Conservation (phyloP, 257 asterid genomes). For the Henckelia pumila region DNA sequence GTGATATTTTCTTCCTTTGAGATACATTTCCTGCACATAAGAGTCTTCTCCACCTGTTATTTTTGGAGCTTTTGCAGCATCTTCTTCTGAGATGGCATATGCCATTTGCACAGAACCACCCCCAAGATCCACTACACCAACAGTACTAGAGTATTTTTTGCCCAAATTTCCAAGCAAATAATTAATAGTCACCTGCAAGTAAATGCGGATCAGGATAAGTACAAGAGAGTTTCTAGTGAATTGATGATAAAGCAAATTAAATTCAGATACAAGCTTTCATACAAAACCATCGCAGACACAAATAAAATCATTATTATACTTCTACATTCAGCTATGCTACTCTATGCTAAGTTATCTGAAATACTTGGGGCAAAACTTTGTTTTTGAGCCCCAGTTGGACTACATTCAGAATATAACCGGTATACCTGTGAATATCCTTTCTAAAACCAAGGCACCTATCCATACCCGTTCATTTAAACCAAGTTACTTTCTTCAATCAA, state of each 20-base stretch:
- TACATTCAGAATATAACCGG: not conserved
- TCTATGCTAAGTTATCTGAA: not conserved
- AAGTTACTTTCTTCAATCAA: no score
- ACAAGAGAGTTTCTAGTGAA: conserved; percentile 1
- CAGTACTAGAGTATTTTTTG: conserved; percentile 45
- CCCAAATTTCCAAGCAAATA: conserved; percentile 74
- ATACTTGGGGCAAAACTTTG: not conserved
- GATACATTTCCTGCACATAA: conserved; percentile 65
- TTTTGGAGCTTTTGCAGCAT: conserved; percentile 63
- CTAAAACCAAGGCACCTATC: no score
- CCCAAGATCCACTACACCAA: conserved; percentile 83
- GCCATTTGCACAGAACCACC: conserved; percentile 93
- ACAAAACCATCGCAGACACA: conserved; percentile 2
- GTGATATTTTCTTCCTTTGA: conserved; percentile 53
- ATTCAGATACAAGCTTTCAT: not conserved
- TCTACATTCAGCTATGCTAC: not conserved
- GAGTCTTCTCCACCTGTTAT: conserved; percentile 46
- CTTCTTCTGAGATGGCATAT: conserved; percentile 64
- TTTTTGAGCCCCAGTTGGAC: not conserved
- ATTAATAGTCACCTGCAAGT: conserved; percentile 65
- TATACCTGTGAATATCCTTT: no score
- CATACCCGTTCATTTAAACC: no score
- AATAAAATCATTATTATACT: conserved; percentile 11
- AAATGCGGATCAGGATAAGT: conserved; percentile 21
- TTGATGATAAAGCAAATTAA: conserved; percentile 12